Conservation (phyloP, 176 grass and related monocot genomes). For the Ensete ventricosum region DNA sequence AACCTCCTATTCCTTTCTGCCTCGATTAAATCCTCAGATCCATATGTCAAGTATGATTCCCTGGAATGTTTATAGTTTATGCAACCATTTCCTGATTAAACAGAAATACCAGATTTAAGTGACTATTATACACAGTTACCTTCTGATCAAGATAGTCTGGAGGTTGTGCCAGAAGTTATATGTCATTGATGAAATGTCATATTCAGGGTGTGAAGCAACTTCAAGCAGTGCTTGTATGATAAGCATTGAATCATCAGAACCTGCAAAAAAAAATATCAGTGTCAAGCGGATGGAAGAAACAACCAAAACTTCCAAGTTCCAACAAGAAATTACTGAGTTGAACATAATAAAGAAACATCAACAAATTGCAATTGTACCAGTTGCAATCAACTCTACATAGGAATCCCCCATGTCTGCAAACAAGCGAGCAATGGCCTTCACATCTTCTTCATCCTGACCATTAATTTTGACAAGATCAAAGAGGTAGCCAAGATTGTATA, state of each 20-base stretch:
- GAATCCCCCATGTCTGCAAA: constrained; percentile 99
- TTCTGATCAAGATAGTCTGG: constrained; percentile 50
- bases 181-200: constrained; percentile 98
- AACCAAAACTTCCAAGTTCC: no score
- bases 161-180: constrained; percentile 99
- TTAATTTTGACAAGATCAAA: constrained; percentile 7
- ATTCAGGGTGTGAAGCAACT: constrained; percentile 83
- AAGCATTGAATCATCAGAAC: constrained; percentile 82
- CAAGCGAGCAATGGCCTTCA: constrained; percentile 96
- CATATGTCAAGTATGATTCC: constrained; percentile 64
- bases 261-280: constrained; percentile 38
- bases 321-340: not conserved
- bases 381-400: constrained; percentile 95
- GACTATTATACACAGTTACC: constrained; percentile 29
- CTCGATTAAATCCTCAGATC: constrained; percentile 59
- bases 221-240: constrained; percentile 90
- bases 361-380: constrained; percentile 41
- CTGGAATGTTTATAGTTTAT: constrained; percentile 28
- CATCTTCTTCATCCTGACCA: constrained; percentile 91
- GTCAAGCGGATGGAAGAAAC: not conserved
- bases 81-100: not conserved
- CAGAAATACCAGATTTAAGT: not conserved
- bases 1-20: constrained; percentile 78
- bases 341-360: not conserved
- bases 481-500: not conserved